phyloP scores from a whole-genome alignment of 306 rosid genomes.

The Prunus kanzakura region DNA sequence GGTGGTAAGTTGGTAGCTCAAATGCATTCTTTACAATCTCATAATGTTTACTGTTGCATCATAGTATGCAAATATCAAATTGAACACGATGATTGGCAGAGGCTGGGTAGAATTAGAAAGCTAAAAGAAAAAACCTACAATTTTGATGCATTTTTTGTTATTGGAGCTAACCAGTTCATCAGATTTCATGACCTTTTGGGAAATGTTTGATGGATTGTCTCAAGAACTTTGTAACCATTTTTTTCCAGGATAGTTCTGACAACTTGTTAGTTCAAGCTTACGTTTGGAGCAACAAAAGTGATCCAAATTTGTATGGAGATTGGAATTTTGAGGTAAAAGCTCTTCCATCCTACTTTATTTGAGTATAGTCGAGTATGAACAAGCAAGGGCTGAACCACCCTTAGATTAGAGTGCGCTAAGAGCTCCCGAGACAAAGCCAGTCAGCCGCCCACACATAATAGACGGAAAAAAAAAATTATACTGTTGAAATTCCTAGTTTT shows the following conservation, averaged over 20 bases:
- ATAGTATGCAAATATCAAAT: not conserved
- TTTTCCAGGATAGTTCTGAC: conserved; percentile 59
- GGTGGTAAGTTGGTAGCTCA: conserved; percentile 24
- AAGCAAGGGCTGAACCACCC: too few relatives aligned
- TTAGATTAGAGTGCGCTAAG: too few relatives aligned
- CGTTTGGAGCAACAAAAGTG: conserved; percentile 68
- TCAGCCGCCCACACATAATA: too few relatives aligned
- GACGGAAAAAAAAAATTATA: too few relatives aligned
- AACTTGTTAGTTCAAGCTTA: conserved; percentile 48
- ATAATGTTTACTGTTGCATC: not conserved
- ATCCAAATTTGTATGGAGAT: conserved; percentile 70
- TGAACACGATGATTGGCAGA: not conserved
- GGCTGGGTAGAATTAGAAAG: not conserved
- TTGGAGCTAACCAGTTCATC: not conserved
- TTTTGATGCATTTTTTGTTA: not conserved
- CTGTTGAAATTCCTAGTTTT: too few relatives aligned
- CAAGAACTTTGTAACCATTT: not conserved
- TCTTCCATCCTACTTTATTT: conserved; percentile 7
- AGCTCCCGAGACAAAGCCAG: too few relatives aligned
- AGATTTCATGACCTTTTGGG: not conserved
- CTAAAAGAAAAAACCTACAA: not conserved
- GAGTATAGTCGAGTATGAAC: not conserved
- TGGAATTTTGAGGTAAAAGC: conserved; percentile 85
- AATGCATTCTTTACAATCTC: not conserved
- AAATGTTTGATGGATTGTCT: not conserved